Evolutionary conservation across 345 rosid genomes (phyloP), one percentile per base, ranked within the genome.

Genomic region (Raphanus sativus): DNA sequence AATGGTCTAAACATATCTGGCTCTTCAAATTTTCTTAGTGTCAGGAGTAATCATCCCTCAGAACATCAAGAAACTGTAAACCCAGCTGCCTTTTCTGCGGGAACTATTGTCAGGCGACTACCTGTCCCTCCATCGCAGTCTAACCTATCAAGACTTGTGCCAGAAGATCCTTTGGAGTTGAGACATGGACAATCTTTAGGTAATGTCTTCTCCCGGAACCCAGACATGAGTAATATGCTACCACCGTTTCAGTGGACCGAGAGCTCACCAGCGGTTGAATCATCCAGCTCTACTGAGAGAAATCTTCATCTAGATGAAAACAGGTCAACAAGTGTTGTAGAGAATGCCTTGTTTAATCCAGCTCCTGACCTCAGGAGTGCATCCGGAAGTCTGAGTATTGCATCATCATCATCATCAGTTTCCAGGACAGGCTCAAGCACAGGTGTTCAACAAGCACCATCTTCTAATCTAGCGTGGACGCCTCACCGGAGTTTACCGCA

Each of bases 11-110:
- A 79, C 64, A 73, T 85, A 52, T 74, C 66, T 77, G 67, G 75
- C 30, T 28, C 65, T 67, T 83, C 88, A 76, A 85, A 81, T 42
- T 65, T 79, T 59, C 60, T 80, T n/a, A 82, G 89, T 15, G 66
- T 79, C 54, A 85, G 93, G 75, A 81, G 86, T 70, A 83, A 84
- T 83, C 85, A 84, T 83, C 85, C 88, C 73, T 82, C 91, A 64
- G 82, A 67, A 74, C 91, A 80, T 54, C 85, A 75, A 74, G 89
- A 83, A 73, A 77, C 84, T 78, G 61, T 81, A 9, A 77, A 86
- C 56, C 77, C 87, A 66, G 15, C 87, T 71, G 67, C 70, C 61
- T 86, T 88, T 83, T 83, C 94, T 59, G 48, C 85, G 4, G 90
- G 86, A n/a, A 79, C 71, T 70, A 80, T 78, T 48, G 84, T 81